A percentile compares a stretch with the other conserved stretches of the same genome.
Evolutionary conservation across 2,329 filamentous ascomycete genomes (phyloP).

Genomic region (Coniella lustricola): DNA sequence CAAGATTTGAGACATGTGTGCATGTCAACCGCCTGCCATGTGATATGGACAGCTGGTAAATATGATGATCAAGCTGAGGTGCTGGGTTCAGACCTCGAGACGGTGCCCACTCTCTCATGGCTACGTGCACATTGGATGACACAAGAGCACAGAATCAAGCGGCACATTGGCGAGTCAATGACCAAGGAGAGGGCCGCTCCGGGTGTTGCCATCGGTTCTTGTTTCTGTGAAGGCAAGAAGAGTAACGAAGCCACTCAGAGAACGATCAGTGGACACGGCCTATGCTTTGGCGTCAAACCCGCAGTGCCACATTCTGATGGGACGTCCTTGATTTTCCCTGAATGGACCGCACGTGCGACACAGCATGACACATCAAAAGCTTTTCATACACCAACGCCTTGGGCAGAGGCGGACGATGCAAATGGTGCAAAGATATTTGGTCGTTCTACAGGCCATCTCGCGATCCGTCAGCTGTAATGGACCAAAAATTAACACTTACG

Average conservation of each 20-base stretch:
- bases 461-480: background rate
- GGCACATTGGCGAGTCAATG: background rate
- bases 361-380: background rate
- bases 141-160: background rate
- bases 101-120: background rate
- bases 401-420: background rate
- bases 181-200: slow-evolving; percentile 1
- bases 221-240: slow-evolving; percentile 26
- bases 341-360: background rate
- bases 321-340: background rate
- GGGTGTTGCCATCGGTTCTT: slow-evolving; percentile 26
- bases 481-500: background rate
- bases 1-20: background rate
- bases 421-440: background rate
- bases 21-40: too few species aligned
- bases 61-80: too few species aligned
- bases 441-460: background rate
- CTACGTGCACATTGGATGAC: background rate
- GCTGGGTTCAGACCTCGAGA: too few species aligned
- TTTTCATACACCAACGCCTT: background rate
- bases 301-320: background rate
- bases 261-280: background rate
- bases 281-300: background rate
- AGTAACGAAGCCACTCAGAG: slow-evolving; percentile 27
- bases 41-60: too few species aligned